Evolutionary conservation across 495 filamentous ascomycete genomes (phyloP).

Genomic region (Penicillium herquei): DNA sequence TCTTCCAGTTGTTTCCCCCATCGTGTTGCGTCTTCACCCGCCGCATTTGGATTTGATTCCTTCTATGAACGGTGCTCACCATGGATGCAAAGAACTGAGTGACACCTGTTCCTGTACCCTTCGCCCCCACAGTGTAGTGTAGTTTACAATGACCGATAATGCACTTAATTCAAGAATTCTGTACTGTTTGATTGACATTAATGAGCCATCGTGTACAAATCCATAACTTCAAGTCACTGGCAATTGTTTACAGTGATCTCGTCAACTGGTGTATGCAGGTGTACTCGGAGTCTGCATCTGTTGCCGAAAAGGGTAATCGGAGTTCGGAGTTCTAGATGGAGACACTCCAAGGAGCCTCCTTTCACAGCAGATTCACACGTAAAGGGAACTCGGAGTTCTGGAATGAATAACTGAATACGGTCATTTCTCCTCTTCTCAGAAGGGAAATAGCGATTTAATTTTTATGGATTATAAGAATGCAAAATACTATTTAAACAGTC

Average conservation of each 20-base stretch:
- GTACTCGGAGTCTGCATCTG: neutral
- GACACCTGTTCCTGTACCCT: neutral
- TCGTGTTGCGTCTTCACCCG: conserved; percentile 9
- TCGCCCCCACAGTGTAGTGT: conserved; percentile 16
- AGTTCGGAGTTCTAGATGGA: conserved; percentile 8
- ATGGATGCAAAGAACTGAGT: conserved; percentile 5
- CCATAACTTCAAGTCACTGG: no score
- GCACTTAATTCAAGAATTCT: conserved; percentile 9
- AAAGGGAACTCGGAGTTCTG: neutral
- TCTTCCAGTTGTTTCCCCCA: conserved; percentile 8
- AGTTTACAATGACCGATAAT: conserved; percentile 24
- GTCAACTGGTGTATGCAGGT: no score
- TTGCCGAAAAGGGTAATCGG: conserved; percentile 3
- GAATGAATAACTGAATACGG: neutral
- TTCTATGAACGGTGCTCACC: neutral
- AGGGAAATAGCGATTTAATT: no score
- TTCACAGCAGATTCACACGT: no score
- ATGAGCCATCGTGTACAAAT: neutral
- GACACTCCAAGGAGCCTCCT: neutral
- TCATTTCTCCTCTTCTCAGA: neutral
- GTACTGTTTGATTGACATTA: neutral
- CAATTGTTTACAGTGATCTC: no score
- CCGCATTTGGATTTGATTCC: conserved; percentile 2
- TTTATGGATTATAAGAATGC: no score
- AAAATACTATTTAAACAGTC: no score